phyloP scores from a whole-genome alignment of 179 eudicot genomes.

The Silene vulgaris region DNA sequence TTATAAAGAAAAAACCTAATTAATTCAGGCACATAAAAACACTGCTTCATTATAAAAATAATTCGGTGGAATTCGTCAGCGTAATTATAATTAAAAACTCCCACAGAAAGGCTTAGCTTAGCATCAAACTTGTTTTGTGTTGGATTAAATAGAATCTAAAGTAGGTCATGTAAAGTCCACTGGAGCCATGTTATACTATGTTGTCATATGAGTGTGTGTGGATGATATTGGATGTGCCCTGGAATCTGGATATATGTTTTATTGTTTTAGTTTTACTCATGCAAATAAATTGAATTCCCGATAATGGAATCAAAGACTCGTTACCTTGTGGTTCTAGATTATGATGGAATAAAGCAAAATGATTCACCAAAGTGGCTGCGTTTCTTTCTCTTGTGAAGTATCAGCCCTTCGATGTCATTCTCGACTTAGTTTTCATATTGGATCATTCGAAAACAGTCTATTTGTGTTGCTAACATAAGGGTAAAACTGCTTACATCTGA shows the following conservation, averaged over 20 bases:
- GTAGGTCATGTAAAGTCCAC: slow-evolving; percentile 23
- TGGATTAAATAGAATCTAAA: slow-evolving; percentile 22
- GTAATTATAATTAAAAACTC: not conserved
- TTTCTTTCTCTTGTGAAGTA: no score
- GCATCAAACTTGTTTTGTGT: slow-evolving; percentile 25
- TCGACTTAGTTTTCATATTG: no score
- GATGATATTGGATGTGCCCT: not conserved
- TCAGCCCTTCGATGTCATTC: no score
- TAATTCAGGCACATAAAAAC: slow-evolving; percentile 1
- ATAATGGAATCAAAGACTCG: no score
- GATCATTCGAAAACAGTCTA: no score
- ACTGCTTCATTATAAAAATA: slow-evolving; percentile 8
- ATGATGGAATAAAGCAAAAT: no score
- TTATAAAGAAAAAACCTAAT: slow-evolving; percentile 3
- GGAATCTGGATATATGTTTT: not conserved
- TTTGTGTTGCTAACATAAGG: no score
- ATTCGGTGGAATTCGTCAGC: slow-evolving; percentile 18
- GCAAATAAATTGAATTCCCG: not conserved
- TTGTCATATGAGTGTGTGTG: not conserved
- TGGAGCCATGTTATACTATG: not conserved
- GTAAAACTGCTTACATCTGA: no score
- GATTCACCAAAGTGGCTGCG: no score
- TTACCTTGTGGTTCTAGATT: no score
- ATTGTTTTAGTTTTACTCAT: not conserved
- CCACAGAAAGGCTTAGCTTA: not conserved